These are phyloP conservation scores for Apiotrichum gracile DNA, from an alignment of 1,284 basidiomycete species.

Conservation along the genomic window DNA sequence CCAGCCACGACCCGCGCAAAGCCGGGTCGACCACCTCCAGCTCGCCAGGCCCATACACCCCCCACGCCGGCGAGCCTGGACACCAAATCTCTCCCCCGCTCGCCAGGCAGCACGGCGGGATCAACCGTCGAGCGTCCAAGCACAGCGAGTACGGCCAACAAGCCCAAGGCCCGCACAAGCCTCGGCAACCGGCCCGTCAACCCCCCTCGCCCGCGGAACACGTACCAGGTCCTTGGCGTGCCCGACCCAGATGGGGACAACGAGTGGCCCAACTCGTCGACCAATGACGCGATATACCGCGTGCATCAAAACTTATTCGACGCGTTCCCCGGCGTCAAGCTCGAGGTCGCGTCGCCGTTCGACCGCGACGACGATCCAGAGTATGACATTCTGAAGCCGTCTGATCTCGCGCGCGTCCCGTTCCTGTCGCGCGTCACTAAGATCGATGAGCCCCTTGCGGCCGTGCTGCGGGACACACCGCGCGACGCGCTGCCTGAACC, in stretches of 20 bases:
- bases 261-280: not conserved
- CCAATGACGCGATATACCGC: not conserved
- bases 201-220: not conserved
- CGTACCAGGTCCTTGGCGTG: not conserved
- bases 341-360: conserved; percentile 1
- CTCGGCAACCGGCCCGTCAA: too few species aligned
- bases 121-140: too few species aligned
- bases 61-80: not conserved
- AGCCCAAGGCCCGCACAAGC: not conserved
- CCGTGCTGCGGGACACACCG: not conserved
- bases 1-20: not conserved
- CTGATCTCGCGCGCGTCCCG: conserved; percentile 1
- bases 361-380: not conserved
- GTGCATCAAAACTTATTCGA: not conserved
- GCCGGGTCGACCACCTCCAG: not conserved
- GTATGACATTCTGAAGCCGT: not conserved
- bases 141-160: too few species aligned
- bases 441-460: not conserved
- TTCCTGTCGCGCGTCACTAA: not conserved
- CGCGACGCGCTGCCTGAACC: not conserved
- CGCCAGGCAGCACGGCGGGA: not conserved
- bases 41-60: not conserved
- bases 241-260: not conserved
- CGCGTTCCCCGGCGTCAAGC: not conserved
- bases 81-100: not conserved